Percentiles rank a stretch among this genome's conserved stretches.
Evolutionary conservation across 2,329 filamentous ascomycete genomes (phyloP).

Genomic region (Allantophomopsis lycopodina): DNA sequence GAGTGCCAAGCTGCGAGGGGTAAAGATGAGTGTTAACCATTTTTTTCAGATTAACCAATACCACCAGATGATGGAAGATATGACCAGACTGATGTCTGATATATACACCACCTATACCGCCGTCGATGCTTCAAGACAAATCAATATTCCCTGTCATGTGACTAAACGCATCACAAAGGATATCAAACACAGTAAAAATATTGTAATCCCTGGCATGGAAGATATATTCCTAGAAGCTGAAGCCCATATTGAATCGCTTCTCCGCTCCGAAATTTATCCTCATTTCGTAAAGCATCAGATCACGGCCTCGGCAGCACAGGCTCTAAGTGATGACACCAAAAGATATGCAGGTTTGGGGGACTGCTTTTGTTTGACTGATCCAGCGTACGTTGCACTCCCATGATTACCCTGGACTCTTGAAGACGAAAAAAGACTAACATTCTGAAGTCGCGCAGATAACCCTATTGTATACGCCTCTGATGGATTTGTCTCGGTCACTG

Average conservation of each 20-base stretch:
- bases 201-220: constrained; percentile 31
- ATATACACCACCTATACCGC: constrained; percentile 29
- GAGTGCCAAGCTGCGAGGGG: too few species aligned
- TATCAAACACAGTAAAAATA: constrained; percentile 28
- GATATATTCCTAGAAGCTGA: constrained; percentile 27
- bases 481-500: constrained; percentile 35
- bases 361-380: constrained; percentile 43
- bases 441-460: constrained; percentile 24
- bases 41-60: constrained; percentile 27
- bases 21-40: too few species aligned
- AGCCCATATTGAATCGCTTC: constrained; percentile 27
- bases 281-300: constrained; percentile 38
- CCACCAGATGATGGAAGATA: constrained; percentile 26
- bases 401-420: neutral
- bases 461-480: constrained; percentile 34
- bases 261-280: constrained; percentile 32
- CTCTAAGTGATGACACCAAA: constrained; percentile 25
- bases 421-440: neutral
- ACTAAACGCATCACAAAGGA: constrained; percentile 28
- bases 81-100: constrained; percentile 28
- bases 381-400: constrained; percentile 13
- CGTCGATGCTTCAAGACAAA: constrained; percentile 19
- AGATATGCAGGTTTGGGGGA: constrained; percentile 40
- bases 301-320: constrained; percentile 27
- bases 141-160: constrained; percentile 22